These are phyloP conservation scores for Yamadazyma buinensis DNA, from an alignment of 1,139 yeast genomes.

Conservation along the genomic window DNA sequence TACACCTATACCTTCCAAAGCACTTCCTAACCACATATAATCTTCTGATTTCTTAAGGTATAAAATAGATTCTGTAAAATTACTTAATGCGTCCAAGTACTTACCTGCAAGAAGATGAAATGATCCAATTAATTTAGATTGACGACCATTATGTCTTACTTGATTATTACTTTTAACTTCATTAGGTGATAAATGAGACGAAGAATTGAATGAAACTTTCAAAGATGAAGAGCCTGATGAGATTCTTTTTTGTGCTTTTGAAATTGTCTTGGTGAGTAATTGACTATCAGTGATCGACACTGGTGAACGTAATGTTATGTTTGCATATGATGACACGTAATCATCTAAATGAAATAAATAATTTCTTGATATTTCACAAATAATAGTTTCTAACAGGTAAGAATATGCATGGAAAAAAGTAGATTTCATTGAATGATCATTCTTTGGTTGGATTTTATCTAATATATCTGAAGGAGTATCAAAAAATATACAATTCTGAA, in stretches of 20 bases:
- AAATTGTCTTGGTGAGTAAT: constrained; percentile 48
- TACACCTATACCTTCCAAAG: constrained; percentile 76
- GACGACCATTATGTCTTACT: constrained; percentile 57
- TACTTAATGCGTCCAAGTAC: constrained; percentile 62
- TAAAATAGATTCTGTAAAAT: constrained; percentile 68
- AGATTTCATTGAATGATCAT: constrained; percentile 19
- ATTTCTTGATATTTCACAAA: constrained; percentile 68
- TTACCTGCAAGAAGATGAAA: constrained; percentile 79
- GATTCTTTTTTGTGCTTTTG: constrained; percentile 44
- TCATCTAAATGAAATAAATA: constrained; percentile 62
- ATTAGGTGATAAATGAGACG: constrained; percentile 3
- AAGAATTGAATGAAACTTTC: constrained; percentile 26
- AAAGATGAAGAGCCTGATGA: constrained; percentile 38
- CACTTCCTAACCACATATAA: constrained; percentile 82
- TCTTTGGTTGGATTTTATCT: constrained; percentile 14
- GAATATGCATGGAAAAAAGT: constrained; percentile 21
- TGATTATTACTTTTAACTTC: constrained; percentile 29
- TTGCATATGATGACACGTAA: constrained; percentile 66
- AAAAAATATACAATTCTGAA: constrained; percentile 60
- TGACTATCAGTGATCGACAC: constrained; percentile 57
- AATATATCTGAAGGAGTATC: constrained; percentile 39
- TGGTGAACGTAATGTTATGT: constrained; percentile 71
- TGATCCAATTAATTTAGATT: constrained; percentile 70
- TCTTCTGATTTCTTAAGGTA: constrained; percentile 65
- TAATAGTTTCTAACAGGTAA: constrained; percentile 53